Evolutionary conservation across 805 yeast species (phyloP), one percentile per base, ranked within the genome.

Genomic region (Saturnispora besseyi): DNA sequence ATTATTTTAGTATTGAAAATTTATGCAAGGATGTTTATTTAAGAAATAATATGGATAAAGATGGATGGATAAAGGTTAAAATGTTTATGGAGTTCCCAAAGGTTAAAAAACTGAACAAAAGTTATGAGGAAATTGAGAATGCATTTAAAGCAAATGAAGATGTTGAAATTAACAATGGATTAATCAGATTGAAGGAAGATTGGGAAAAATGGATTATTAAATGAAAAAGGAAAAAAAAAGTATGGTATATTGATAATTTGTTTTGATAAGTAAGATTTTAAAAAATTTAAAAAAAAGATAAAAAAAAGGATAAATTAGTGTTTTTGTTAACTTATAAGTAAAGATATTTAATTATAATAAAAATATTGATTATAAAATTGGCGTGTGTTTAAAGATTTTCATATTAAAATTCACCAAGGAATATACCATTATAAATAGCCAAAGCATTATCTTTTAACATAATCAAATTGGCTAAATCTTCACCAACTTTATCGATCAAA

Each of bases 1-100:
- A 90, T 71, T 91, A 91, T 66, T 86, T 91, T 66, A 83, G 95
- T 29, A 73, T 82, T 50, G 96, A 87, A 57, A 91, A 91, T 68
- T 73, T 91, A 63, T 72, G 82, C 62, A 85, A 87, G 64, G 99
- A 91, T 69, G 67, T 80, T 45, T 91, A 70, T 65, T 73, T 91
- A 65, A 78, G 96, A 64, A 75, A 77, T 52, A 84, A 84, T 58
- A 84, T 90, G 91, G 75, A 79, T 65, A 54, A 74, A 34, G 74
- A 79, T 54, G 96, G 96, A 15, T 81, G 79, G 73, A 77, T 88
- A 45, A 74, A 76, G 30, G 65, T 86, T 51, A 59, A 65, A 18
- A 70, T 79, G 49, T 74, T 87, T 54, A 77, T 82, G 51, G 69
- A 72, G 50, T 88, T 88, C 66, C 79, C 85, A 67, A 79, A 96